These are phyloP conservation scores for Xylaria sp. DNA, from an alignment of 2,329 filamentous ascomycete species.

Conservation along the genomic window DNA sequence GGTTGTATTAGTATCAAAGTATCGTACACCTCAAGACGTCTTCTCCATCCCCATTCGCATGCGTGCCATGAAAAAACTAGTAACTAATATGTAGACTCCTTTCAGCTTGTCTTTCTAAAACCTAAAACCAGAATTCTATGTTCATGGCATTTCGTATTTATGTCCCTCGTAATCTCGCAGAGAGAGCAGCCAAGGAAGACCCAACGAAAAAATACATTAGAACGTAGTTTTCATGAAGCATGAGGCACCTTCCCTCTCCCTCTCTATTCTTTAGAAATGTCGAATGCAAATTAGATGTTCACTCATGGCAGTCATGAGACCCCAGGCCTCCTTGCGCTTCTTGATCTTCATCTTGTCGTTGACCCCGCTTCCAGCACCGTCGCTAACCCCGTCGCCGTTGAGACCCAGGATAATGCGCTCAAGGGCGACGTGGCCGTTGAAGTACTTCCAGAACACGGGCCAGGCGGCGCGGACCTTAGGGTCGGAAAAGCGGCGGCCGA, in stretches of 20 bases:
- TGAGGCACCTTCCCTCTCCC: neutral
- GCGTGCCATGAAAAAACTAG: neutral
- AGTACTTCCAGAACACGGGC: conserved; percentile 81
- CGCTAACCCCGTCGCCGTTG: conserved; percentile 9
- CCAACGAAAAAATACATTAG: neutral
- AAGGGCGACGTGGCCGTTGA: conserved; percentile 85
- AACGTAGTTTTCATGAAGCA: neutral
- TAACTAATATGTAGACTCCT: neutral
- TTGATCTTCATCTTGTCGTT: conserved; percentile 69
- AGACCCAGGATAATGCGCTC: conserved; percentile 82
- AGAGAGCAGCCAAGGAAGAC: too few relatives aligned
- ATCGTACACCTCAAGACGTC: neutral
- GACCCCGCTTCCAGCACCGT: neutral
- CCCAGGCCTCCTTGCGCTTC: conserved; percentile 84
- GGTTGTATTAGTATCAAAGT: neutral
- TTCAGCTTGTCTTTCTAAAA: neutral
- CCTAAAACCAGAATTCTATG: neutral
- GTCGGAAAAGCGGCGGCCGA: conserved; percentile 62
- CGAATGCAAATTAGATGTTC: conserved; percentile 74
- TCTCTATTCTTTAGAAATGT: conserved; percentile 67
- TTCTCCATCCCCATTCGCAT: too few relatives aligned
- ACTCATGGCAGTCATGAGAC: conserved; percentile 70
- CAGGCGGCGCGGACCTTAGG: conserved; percentile 71
- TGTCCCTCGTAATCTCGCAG: too few relatives aligned
- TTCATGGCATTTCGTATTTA: too few relatives aligned